Percentiles rank a stretch among this genome's conserved stretches.
Conservation (phyloP, 129 eudicot species). For the Lonicera japonica region DNA sequence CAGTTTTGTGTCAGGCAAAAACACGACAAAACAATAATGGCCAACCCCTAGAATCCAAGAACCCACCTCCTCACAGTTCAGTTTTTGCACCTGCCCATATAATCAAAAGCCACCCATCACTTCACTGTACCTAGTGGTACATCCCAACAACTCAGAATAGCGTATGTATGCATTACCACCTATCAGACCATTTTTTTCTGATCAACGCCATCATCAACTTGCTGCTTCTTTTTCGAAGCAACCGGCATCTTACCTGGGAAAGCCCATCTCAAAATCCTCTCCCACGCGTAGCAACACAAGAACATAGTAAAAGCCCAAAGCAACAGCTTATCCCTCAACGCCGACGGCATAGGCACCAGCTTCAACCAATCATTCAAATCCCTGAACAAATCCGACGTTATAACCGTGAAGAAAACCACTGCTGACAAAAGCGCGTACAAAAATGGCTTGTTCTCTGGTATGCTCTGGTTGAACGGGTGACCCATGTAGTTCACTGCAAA, state of each 20-base stretch:
- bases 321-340: conserved; percentile 62
- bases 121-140: too few relatives aligned
- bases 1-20: too few relatives aligned
- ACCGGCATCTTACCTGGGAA: conserved; percentile 92
- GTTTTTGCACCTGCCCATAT: too few relatives aligned
- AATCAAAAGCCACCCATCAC: too few relatives aligned
- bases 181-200: conserved; percentile 42
- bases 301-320: conserved; percentile 66
- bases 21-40: too few relatives aligned
- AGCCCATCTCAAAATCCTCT: conserved; percentile 80
- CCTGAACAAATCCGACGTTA: conserved; percentile 68
- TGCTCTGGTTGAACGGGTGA: conserved; percentile 87
- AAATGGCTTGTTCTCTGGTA: conserved; percentile 71
- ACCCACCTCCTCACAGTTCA: too few relatives aligned
- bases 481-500: conserved; percentile 97
- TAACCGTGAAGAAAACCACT: conserved; percentile 65
- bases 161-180: too few relatives aligned
- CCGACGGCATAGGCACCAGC: conserved; percentile 67
- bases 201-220: conserved; percentile 17
- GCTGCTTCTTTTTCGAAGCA: conserved; percentile 42
- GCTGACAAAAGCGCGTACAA: conserved; percentile 57
- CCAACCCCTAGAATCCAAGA: too few relatives aligned
- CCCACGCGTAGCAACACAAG: conserved; percentile 71
- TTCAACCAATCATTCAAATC: conserved; percentile 78
- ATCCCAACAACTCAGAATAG: too few relatives aligned